Conservation (phyloP, 1,284 basidiomycete species). For the Agroathelia rolfsii region DNA sequence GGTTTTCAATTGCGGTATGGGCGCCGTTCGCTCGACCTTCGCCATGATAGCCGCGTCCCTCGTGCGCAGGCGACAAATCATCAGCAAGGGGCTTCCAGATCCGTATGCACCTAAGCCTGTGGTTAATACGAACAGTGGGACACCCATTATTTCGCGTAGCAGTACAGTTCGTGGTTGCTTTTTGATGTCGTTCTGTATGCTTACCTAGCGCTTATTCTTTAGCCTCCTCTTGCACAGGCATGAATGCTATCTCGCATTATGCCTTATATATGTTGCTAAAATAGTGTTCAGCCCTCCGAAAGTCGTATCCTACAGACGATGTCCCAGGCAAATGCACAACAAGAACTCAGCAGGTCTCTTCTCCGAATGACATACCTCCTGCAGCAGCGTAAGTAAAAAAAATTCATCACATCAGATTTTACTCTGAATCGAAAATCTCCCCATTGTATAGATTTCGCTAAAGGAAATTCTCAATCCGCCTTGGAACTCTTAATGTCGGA, state of each 20-base stretch:
- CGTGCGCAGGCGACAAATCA: constrained; percentile 78
- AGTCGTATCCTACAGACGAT: constrained; percentile 47
- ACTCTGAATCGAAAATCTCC: too few relatives aligned
- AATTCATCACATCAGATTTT: background rate
- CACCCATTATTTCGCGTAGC: background rate
- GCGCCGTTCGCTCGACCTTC: constrained; percentile 93
- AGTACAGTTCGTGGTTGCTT: constrained; percentile 8
- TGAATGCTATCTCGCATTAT: constrained; percentile 1
- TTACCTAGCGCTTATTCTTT: background rate
- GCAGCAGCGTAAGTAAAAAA: constrained; percentile 64
- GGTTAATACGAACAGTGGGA: constrained; percentile 31
- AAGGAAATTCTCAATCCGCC: constrained; percentile 57
- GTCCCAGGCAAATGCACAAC: constrained; percentile 77
- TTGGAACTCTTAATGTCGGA: constrained; percentile 78
- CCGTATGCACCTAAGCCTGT: constrained; percentile 49
- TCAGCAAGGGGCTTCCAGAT: constrained; percentile 69
- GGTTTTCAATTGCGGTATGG: constrained; percentile 97
- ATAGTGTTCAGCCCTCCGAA: constrained; percentile 35
- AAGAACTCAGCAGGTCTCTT: constrained; percentile 75
- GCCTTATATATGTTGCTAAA: constrained; percentile 1
- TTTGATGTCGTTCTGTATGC: constrained; percentile 4
- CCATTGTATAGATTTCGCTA: constrained; percentile 39
- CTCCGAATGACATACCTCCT: constrained; percentile 79
- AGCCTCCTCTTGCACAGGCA: too few relatives aligned
- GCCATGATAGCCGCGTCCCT: constrained; percentile 94